Evolutionary conservation across 1,139 yeast genomes (phyloP).

Genomic region (Pichia sp.): DNA sequence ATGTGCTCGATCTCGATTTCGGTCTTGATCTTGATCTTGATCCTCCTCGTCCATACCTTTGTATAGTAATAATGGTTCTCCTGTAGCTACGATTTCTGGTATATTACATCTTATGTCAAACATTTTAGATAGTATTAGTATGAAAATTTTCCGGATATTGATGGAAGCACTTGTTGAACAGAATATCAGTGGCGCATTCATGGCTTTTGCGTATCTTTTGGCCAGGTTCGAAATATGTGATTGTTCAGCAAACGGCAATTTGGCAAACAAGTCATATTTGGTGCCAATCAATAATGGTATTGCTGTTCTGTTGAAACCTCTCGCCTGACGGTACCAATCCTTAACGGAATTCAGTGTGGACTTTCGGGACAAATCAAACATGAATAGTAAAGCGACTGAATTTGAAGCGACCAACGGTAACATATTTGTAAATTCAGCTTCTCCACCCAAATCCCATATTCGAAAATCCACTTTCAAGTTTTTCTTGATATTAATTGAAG

Average conservation of each 20-base stretch:
- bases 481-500: conserved; percentile 66
- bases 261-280: conserved; percentile 83
- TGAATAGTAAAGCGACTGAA: conserved; percentile 86
- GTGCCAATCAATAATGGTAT: conserved; percentile 92
- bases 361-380: conserved; percentile 87
- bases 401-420: conserved; percentile 88
- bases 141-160: conserved; percentile 90
- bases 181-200: conserved; percentile 85
- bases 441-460: conserved; percentile 97
- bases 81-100: conserved; percentile 75
- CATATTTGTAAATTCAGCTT: conserved; percentile 93
- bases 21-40: too few species aligned
- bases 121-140: conserved; percentile 83
- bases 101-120: conserved; percentile 79
- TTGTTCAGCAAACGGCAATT: conserved; percentile 74
- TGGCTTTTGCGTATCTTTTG: conserved; percentile 78
- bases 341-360: conserved; percentile 79
- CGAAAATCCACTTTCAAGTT: conserved; percentile 88
- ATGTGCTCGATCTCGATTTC: too few species aligned
- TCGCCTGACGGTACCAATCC: conserved; percentile 93
- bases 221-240: conserved; percentile 81
- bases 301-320: conserved; percentile 87
- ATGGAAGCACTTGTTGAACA: conserved; percentile 92
- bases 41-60: too few species aligned
- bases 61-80: conserved; percentile 79